Base-by-base conservation (phyloP, 1,139 yeast species). In the Debaryomycetaceae sp. region DNA sequence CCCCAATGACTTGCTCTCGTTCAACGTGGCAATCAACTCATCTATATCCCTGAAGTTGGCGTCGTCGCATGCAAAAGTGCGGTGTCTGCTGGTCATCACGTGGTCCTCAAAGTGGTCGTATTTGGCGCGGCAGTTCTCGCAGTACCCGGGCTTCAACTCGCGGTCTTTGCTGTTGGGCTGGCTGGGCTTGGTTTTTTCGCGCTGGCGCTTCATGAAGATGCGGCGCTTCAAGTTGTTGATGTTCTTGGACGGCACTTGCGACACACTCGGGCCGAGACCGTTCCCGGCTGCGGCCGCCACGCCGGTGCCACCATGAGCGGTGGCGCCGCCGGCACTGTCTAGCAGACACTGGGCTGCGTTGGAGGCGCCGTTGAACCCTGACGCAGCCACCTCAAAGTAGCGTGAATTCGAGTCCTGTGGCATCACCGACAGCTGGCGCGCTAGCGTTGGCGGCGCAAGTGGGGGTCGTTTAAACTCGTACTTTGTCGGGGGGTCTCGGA, bases 71-170 rank as follows among this genome's bases (percentile, higher is more conserved):
- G 98, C 97, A 61, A 86, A 89, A 36, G 76, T 74, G 28, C 84
- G 68, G 54, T 93, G 99, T 44, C 82, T 75, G 29, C 74, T 75
- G 16, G 86, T 70, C 19, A 51, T 50, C 30, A 86, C 73, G 51
- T 91, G 99, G 34, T 76, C 85, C 18, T 78, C 83, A 49, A 89
- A 81, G 44, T 76, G 75, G 32, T 83, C 89, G 50, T 84, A 91
- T 50, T 83, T 82, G 42, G 83, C 85, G 20, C 93, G 71, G 56
- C 99, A 91, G 54, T 91, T 93, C 51, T 91, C 99, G 59, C 98
- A 91, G 56, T 84, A 86, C 0, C 95, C 95, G 2, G 79, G 71
- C 24, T 57, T 65, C 35, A 48, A 44, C 28, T 62, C 70, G 34
- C 51, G 48, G 28, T 59, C 62, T 40, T 49, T 39, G 15, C 5